A percentile compares a stretch with the other conserved stretches of the same genome.
Evolutionary conservation across 2,329 filamentous ascomycete genomes (phyloP).

Genomic region (Dactylellina leptospora): DNA sequence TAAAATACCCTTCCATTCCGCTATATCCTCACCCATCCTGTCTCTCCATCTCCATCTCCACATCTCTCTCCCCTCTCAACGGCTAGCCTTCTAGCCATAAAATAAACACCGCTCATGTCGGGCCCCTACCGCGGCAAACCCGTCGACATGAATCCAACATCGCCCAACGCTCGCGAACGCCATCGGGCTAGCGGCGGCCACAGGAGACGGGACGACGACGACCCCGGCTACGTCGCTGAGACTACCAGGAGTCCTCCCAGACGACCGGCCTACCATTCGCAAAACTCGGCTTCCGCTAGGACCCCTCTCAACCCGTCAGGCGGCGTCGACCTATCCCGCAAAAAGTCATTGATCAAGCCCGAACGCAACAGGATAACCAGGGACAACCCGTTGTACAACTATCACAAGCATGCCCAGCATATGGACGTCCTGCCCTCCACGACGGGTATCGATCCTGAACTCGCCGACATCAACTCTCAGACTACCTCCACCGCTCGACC

Average conservation of each 20-base stretch:
- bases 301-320: slow-evolving; percentile 50
- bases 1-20: not conserved
- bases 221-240: slow-evolving; percentile 48
- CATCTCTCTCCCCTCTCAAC: not conserved
- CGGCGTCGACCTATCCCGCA: slow-evolving; percentile 68
- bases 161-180: slow-evolving; percentile 29
- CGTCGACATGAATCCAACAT: slow-evolving; percentile 43
- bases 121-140: slow-evolving; percentile 35
- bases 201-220: slow-evolving; percentile 26
- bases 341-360: slow-evolving; percentile 86
- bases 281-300: slow-evolving; percentile 37
- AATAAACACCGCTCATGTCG: slow-evolving; percentile 27
- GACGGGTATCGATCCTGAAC: slow-evolving; percentile 87
- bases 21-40: not conserved
- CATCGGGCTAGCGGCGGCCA: slow-evolving; percentile 38
- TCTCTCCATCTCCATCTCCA: not conserved
- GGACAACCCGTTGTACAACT: slow-evolving; percentile 94
- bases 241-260: slow-evolving; percentile 49
- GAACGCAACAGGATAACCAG: slow-evolving; percentile 85
- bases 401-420: slow-evolving; percentile 87
- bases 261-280: slow-evolving; percentile 41
- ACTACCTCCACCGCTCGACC: slow-evolving; percentile 62
- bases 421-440: slow-evolving; percentile 91
- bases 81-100: slow-evolving; percentile 35
- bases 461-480: slow-evolving; percentile 77